Evolutionary conservation across 2,329 filamentous ascomycete species (phyloP), one percentile per base, ranked within the genome.

Genomic region (Fusarium tricinctum): DNA sequence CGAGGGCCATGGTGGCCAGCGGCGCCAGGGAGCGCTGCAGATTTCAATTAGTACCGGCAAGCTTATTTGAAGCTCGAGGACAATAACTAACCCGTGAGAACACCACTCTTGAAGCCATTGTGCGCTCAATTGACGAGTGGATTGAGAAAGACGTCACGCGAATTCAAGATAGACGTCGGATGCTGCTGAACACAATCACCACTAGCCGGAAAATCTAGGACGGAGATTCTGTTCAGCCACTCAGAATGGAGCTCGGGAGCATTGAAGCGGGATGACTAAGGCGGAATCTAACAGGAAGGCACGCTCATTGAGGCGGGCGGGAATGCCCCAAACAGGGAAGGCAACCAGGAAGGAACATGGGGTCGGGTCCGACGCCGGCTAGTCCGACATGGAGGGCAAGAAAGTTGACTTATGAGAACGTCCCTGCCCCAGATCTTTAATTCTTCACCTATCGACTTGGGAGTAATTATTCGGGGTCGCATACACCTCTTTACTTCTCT

Each of bases 101-200:
- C 78, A 88, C 80, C 79, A 87, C 81, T 86, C 85, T 85, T 75
- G 86, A 83, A 81, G 85, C 85, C 86, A 88, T 88, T 78, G 78
- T 84, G 76, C 75, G 77, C 79, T 82, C 82, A 84, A 84, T 85
- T 83, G 82, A 79, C 71, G 73, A 70, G 66, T 66, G 62, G 59
- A 61, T 59, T 60, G 35, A 62, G 56, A 69, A 64, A 60, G 68
- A 66, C 69, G 69, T 73, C 71, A 71, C 73, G 67, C 72, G 73
- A 66, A 67, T 56, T 70, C 74, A 62, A 69, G 56, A 61, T 66
- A 68, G 54, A 62, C 67, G 67, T 68, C 63, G 67, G 59, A 52
- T 65, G 53, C 59, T 65, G 46, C 69, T 63, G 49, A 63, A 63
- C 59, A 66, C 55, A 63, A 64, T 71, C 63, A 69, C 48, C 58